A percentile compares a stretch with the other conserved stretches of the same genome.
Conservation (phyloP, 75 land plant species). For the Gnetum montanum region DNA sequence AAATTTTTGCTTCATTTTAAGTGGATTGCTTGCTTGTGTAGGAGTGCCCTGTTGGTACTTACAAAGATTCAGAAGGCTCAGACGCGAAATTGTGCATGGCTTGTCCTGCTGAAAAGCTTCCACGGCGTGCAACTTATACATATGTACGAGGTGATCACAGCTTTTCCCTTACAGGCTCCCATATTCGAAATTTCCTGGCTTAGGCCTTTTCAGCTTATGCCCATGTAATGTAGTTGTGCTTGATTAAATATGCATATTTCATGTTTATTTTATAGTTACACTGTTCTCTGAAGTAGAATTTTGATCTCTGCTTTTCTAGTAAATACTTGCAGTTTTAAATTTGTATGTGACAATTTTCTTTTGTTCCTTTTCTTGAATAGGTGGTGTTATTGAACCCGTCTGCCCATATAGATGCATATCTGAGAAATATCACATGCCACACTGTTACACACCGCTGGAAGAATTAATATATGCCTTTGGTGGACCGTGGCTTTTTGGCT, state of each 20-base stretch:
- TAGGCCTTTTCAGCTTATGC: background rate
- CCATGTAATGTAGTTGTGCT: background rate
- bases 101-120: conserved; percentile 69
- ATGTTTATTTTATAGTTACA: no score
- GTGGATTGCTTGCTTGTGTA: conserved; percentile 21
- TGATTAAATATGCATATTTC: no score
- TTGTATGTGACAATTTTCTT: no score
- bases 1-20: no score
- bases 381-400: conserved; percentile 68
- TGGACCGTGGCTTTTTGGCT: conserved; percentile 93
- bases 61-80: conserved; percentile 81
- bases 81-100: conserved; percentile 54
- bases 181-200: background rate
- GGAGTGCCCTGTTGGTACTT: conserved; percentile 95
- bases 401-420: conserved; percentile 93
- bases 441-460: conserved; percentile 93
- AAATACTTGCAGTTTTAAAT: no score
- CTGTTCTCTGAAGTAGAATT: no score
- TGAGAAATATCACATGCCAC: conserved; percentile 94
- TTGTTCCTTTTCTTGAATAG: conserved; percentile 42
- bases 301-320: no score
- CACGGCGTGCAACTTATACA: conserved; percentile 69
- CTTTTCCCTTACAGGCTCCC: background rate
- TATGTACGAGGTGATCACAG: conserved; percentile 57
- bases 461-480: conserved; percentile 93